A percentile compares a stretch with the other conserved stretches of the same genome.
These are phyloP conservation scores for Polyporus tsugae DNA, from an alignment of 1,284 basidiomycete genomes.

Conservation along the genomic window DNA sequence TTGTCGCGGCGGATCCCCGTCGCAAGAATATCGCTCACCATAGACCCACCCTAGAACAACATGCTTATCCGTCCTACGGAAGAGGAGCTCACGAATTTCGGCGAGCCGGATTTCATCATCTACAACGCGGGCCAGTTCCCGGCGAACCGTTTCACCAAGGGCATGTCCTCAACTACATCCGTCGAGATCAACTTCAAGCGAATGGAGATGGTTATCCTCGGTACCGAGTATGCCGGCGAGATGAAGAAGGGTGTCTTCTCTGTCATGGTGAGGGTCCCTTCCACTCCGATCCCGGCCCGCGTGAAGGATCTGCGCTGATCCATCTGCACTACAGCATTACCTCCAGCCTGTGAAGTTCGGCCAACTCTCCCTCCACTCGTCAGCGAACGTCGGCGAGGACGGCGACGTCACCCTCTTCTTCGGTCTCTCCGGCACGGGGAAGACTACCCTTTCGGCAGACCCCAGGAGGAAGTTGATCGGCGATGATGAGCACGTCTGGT, in stretches of 20 bases:
- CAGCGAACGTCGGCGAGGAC: conserved; percentile 93
- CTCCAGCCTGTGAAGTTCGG: conserved; percentile 99
- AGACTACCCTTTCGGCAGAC: conserved; percentile 97
- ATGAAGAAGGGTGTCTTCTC: conserved; percentile 99
- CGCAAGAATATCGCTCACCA: conserved; percentile 27
- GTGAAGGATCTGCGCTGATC: conserved; percentile 31
- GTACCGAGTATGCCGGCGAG: conserved; percentile 99
- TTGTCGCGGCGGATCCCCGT: conserved; percentile 23
- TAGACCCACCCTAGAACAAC: conserved; percentile 75
- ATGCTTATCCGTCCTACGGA: conserved; percentile 99
- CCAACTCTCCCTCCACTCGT: conserved; percentile 98
- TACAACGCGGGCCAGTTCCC: conserved; percentile 99
- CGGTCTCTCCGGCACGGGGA: conserved; percentile 97
- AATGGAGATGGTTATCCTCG: conserved; percentile 99
- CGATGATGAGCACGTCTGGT: conserved; percentile 99
- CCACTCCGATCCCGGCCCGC: conserved; percentile 22
- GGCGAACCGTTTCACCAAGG: conserved; percentile 99
- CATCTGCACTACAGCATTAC: conserved; percentile 75
- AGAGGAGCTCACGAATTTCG: conserved; percentile 94
- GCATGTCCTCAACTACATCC: conserved; percentile 98
- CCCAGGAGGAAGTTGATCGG: conserved; percentile 92
- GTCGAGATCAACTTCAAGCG: conserved; percentile 99
- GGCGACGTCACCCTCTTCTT: conserved; percentile 99
- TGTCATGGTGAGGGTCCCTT: conserved; percentile 78
- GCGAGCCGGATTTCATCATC: conserved; percentile 99